These are phyloP conservation scores for Pythium phragmitis DNA, from an alignment of 352 stramenopile species.

Conservation along the genomic window DNA sequence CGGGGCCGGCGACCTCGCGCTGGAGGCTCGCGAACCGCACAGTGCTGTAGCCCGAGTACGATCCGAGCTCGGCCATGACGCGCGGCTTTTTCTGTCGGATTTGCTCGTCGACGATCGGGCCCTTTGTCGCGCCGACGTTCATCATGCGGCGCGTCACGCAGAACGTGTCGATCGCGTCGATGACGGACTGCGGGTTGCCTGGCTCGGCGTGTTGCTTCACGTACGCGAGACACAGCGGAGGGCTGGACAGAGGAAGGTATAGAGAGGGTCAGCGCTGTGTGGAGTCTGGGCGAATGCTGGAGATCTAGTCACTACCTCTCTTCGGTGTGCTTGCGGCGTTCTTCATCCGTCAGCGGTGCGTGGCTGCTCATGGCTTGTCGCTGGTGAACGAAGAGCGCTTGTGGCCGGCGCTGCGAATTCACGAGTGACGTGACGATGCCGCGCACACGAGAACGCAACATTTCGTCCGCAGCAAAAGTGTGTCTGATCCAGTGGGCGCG, in stretches of 20 bases:
- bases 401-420: conserved; percentile 1
- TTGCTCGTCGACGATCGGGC: conserved; percentile 35
- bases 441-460: neutral
- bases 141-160: conserved; percentile 33
- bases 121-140: conserved; percentile 35
- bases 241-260: neutral
- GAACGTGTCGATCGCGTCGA: conserved; percentile 39
- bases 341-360: conserved; percentile 1
- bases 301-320: conserved; percentile 1
- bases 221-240: conserved; percentile 28
- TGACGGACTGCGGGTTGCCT: conserved; percentile 36
- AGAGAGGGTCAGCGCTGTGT: neutral
- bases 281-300: too few relatives aligned
- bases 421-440: neutral
- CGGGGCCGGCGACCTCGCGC: conserved; percentile 29
- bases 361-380: conserved; percentile 7
- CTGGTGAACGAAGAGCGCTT: neutral
- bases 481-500: too few relatives aligned
- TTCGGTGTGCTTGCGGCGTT: conserved; percentile 17
- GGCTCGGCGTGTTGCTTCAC: conserved; percentile 33
- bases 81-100: conserved; percentile 37
- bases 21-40: conserved; percentile 47
- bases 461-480: too few relatives aligned
- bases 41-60: conserved; percentile 44
- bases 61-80: conserved; percentile 45